Evolutionary conservation across 805 yeast species (phyloP), one percentile per base, ranked within the genome.

Genomic region (Lipomyces orientalis): DNA sequence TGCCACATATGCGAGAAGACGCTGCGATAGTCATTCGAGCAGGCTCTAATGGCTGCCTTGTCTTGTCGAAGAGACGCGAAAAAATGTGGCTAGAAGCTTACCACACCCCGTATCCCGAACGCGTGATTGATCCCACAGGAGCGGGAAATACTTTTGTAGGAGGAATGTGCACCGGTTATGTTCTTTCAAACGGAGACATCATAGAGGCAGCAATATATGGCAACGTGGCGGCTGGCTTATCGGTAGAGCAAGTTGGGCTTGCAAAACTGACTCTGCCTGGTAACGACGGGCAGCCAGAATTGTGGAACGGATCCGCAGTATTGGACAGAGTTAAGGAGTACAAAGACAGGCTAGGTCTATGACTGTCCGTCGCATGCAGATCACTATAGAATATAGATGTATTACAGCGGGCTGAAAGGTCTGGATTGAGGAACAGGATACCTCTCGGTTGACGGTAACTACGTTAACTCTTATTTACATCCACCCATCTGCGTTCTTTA

Each of bases 121-220:
- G 77, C 59, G 93, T 93, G 0, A 81, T 90, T 1, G 98, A 93
- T 77, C 96, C 97, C 1, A 93, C 98, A 0, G 98, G 98, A 0
- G 97, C 97, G 19, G 98, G 98, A 0, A 96, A 93, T 75, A 84
- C 97, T 0, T 93, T 90, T 75, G 85, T 91, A 61, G 98, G 97
- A 0, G 97, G 90, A 0, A 85, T 92, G 64, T 85, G 88, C 9
- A 79, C 88, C 1, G 95, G 88, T 0, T 86, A 84, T 70, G 79
- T 84, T 0, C 75, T 87, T 16, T 39, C 61, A 6, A 61, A 61
- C 78, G 86, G 70, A 54, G 78, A 37, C 78, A 81, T 49, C 80
- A 85, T 76, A 81, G 74, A 77, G 0, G 77, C 83, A 9, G 90
- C 89, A 0, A 79, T 88, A 0, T 86, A 86, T 74, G 98, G 93